Base-by-base conservation (phyloP, 2,329 filamentous ascomycete genomes). In the Fusarium succisae region DNA sequence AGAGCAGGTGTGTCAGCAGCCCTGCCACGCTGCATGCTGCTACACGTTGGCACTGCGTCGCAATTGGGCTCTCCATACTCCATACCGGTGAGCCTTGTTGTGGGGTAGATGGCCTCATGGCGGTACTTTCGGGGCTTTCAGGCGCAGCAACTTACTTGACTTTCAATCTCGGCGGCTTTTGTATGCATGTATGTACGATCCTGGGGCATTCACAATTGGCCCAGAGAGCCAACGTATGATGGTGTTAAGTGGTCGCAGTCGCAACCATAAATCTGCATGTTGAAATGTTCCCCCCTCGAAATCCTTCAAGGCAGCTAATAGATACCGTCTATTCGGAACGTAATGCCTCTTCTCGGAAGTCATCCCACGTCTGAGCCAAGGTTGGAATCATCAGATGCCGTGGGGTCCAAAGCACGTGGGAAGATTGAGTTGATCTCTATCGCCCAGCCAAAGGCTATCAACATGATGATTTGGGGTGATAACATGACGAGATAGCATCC, bases 71-170 rank as follows among this genome's bases (percentile, higher is more conserved):
- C 59, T 59, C 71, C 71, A 74, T 44, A 47, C 50, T 61, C 71
- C 71, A 73, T 74, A 73, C 71, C 71, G 71, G 71, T 73, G 71
- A 74, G 70, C 61, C 43, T 38, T 60, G 54, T 39, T 73, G 71
- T 73, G 71, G 71, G 71, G 70, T 71, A 74, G 70, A 69, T 68
- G 70, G 66, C 66, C 70, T 73, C 71, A 71, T 50, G 54, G 47
- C 24, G 56, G 43, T 61, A 48, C 43, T 58, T 71, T 70, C 55
- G 37, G 44, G 66, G 56, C 56, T 61, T 61, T 66, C 51, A 45
- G 43, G 55, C 50, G 66, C 60, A 50, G 69, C 45, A 69, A 7
- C 13, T 26, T 54, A 7, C 13, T 26, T 38, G 39, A 50, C 47
- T 30, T 50, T 70, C 70, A 73, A 73, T 73, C 70, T 73, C 70